These are phyloP conservation scores for Leccinum imitatum DNA, from an alignment of 768 basidiomycete species.

Conservation along the genomic window DNA sequence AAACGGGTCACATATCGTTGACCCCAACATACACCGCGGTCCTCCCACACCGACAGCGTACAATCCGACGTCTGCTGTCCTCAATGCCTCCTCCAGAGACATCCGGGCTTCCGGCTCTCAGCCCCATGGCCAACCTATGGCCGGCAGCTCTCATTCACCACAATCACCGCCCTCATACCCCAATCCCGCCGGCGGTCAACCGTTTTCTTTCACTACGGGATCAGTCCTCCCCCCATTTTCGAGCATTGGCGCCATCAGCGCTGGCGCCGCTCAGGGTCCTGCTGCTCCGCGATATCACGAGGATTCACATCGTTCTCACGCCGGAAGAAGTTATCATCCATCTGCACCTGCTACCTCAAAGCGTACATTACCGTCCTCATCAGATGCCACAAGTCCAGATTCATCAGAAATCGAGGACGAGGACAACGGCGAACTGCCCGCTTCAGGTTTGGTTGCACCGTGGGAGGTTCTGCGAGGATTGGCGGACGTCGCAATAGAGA, in stretches of 20 bases:
- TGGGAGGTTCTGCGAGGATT: constrained; percentile 82
- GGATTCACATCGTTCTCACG: constrained; percentile 31
- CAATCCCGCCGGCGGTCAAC: constrained; percentile 35
- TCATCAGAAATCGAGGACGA: constrained; percentile 87
- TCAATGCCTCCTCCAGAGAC: constrained; percentile 29
- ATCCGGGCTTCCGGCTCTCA: constrained; percentile 37
- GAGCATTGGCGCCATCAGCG: constrained; percentile 57
- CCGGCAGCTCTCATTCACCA: constrained; percentile 45
- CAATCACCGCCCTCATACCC: constrained; percentile 43
- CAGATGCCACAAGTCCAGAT: constrained; percentile 73
- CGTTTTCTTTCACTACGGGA: constrained; percentile 41
- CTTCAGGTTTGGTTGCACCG: constrained; percentile 79
- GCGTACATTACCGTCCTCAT: constrained; percentile 58
- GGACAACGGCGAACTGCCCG: constrained; percentile 76
- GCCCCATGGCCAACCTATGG: constrained; percentile 33
- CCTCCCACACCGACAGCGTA: constrained; percentile 33
- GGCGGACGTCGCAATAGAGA: constrained; percentile 78
- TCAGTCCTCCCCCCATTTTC: constrained; percentile 72
- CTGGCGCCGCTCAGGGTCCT: constrained; percentile 43
- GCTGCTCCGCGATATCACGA: constrained; percentile 60
- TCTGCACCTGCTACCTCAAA: constrained; percentile 46
- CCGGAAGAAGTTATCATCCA: constrained; percentile 32
- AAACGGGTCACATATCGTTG: constrained; percentile 31
- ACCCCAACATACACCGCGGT: constrained; percentile 26
- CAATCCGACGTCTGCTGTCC: constrained; percentile 22